phyloP scores from a whole-genome alignment of 2,329 filamentous ascomycete species.

The Fusarium liriodendri region DNA sequence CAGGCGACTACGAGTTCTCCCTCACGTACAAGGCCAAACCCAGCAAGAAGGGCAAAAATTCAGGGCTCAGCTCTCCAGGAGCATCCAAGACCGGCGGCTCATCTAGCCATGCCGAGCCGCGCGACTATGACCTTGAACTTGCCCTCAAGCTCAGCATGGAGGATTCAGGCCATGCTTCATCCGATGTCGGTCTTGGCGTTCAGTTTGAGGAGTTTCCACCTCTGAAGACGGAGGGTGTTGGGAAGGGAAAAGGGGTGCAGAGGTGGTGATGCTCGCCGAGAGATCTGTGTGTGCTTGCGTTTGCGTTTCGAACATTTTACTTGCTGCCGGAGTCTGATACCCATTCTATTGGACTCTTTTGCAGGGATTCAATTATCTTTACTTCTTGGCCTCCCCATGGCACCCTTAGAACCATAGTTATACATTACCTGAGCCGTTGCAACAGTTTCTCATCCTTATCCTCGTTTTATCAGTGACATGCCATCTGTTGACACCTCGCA shows the following conservation, averaged over 20 bases:
- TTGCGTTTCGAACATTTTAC: background rate
- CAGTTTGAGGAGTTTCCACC: slow-evolving; percentile 54
- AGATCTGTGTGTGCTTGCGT: background rate
- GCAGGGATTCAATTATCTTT: background rate
- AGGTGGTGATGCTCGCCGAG: slow-evolving; percentile 39
- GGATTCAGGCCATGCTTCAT: slow-evolving; percentile 55
- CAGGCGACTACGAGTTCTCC: slow-evolving; percentile 63
- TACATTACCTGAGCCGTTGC: background rate
- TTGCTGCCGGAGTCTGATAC: background rate
- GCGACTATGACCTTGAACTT: slow-evolving; percentile 69
- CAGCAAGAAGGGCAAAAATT: slow-evolving; percentile 55
- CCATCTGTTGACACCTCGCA: background rate
- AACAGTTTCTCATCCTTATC: background rate
- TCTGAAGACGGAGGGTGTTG: slow-evolving; percentile 54
- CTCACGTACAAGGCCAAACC: slow-evolving; percentile 60
- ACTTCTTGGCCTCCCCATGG: background rate
- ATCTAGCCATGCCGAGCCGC: slow-evolving; percentile 31
- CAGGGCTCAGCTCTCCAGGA: slow-evolving; percentile 48
- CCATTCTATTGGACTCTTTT: background rate
- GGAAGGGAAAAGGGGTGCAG: slow-evolving; percentile 55
- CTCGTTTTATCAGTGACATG: background rate
- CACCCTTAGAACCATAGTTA: background rate
- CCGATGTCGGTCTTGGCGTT: slow-evolving; percentile 16
- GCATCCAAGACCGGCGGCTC: slow-evolving; percentile 47
- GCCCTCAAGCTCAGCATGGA: slow-evolving; percentile 70